Percentiles rank a stretch among this genome's conserved stretches.
Conservation (phyloP, 805 yeast species). For the Kodamaea sagamina region DNA sequence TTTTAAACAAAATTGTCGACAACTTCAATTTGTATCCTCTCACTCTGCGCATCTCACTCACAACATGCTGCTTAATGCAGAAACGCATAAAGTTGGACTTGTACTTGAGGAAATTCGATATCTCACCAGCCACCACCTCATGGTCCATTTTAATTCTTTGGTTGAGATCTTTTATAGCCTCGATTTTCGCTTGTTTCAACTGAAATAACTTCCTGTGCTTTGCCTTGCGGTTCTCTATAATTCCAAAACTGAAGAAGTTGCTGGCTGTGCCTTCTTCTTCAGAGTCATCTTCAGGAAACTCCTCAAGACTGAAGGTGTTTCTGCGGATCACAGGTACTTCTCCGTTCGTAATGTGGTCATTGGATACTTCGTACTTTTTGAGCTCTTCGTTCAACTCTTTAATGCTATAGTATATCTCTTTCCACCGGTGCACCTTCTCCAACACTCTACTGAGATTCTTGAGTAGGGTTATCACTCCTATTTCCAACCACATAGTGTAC, state of each 20-base stretch:
- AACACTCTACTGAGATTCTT: slow-evolving; percentile 24
- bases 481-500: slow-evolving; percentile 28
- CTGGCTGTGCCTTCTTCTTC: slow-evolving; percentile 9
- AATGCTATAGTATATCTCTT: slow-evolving; percentile 28
- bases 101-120: slow-evolving; percentile 58
- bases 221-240: slow-evolving; percentile 55
- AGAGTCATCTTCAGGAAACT: slow-evolving; percentile 2
- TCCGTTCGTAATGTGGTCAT: neutral
- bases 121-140: slow-evolving; percentile 63
- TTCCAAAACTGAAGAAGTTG: slow-evolving; percentile 37
- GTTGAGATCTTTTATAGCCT: slow-evolving; percentile 45
- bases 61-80: slow-evolving; percentile 35
- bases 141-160: slow-evolving; percentile 53
- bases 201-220: slow-evolving; percentile 47
- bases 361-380: slow-evolving; percentile 13
- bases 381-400: slow-evolving; percentile 31
- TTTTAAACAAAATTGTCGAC: neutral
- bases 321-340: neutral
- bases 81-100: slow-evolving; percentile 43
- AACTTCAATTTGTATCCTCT: slow-evolving; percentile 14
- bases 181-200: slow-evolving; percentile 42
- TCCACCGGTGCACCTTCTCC: slow-evolving; percentile 34
- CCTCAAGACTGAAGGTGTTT: slow-evolving; percentile 1
- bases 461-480: slow-evolving; percentile 25
- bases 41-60: slow-evolving; percentile 15